Evolutionary conservation across 2,329 filamentous ascomycete genomes (phyloP).

Genomic region (Ophiostoma sp.): DNA sequence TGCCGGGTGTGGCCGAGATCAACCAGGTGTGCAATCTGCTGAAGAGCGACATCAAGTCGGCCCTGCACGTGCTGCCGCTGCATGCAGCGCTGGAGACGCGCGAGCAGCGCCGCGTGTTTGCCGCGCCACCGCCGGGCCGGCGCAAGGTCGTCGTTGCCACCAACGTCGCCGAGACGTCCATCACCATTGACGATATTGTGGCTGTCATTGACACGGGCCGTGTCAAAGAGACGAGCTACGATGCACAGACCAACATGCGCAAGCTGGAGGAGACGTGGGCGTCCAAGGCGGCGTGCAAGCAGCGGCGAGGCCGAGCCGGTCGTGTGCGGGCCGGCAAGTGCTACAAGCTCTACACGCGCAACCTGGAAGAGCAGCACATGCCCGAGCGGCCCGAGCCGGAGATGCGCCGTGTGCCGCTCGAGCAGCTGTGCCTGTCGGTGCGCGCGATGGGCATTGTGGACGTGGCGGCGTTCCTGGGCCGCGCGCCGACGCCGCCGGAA

Average conservation of each 20-base stretch:
- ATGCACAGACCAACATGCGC: slow-evolving; percentile 87
- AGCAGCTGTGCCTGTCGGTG: slow-evolving; percentile 90
- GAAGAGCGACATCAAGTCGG: slow-evolving; percentile 34
- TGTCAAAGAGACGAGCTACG: slow-evolving; percentile 95
- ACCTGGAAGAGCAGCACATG: slow-evolving; percentile 75
- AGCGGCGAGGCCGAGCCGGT: slow-evolving; percentile 86
- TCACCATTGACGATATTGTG: slow-evolving; percentile 96
- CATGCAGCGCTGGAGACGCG: slow-evolving; percentile 86
- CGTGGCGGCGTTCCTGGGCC: slow-evolving; percentile 72
- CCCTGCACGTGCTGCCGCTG: slow-evolving; percentile 72
- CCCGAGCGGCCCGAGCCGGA: slow-evolving; percentile 84
- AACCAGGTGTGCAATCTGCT: slow-evolving; percentile 70
- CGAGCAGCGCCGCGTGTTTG: slow-evolving; percentile 85
- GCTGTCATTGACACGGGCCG: slow-evolving; percentile 92
- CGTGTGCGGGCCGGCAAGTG: slow-evolving; percentile 86
- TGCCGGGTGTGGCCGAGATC: slow-evolving; percentile 90
- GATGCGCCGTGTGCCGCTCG: slow-evolving; percentile 84
- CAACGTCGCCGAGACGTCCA: slow-evolving; percentile 96
- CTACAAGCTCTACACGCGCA: slow-evolving; percentile 90
- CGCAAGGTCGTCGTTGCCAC: slow-evolving; percentile 92
- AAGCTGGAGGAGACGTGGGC: slow-evolving; percentile 94
- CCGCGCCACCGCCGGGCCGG: slow-evolving; percentile 67
- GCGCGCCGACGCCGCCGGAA: slow-evolving; percentile 84
- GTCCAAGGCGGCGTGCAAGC: slow-evolving; percentile 87
- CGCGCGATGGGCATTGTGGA: slow-evolving; percentile 89